A percentile compares a stretch with the other conserved stretches of the same genome.
These are phyloP conservation scores for Aspergillus ibericus DNA, from an alignment of 2,329 filamentous ascomycete species.

Conservation along the genomic window DNA sequence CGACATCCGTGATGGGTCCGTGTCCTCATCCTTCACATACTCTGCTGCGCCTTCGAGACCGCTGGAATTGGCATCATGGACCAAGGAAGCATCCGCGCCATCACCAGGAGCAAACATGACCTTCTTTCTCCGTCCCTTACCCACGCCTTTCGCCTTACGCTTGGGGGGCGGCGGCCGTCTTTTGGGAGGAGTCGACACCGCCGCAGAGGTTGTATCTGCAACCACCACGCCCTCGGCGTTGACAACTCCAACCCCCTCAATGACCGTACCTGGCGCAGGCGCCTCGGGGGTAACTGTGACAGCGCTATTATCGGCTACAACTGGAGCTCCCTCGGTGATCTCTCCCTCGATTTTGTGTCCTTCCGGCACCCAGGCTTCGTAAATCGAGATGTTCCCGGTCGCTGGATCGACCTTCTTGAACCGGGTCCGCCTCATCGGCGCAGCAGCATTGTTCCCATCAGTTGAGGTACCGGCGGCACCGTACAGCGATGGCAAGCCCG, in stretches of 20 bases:
- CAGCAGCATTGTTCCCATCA: conserved; percentile 36
- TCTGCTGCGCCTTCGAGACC: conserved; percentile 33
- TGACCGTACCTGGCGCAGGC: conserved; percentile 58
- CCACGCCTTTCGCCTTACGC: conserved; percentile 77
- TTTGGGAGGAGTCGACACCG: conserved; percentile 50
- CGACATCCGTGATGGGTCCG: conserved; percentile 42
- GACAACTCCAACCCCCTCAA: conserved; percentile 61
- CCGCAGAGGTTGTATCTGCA: conserved; percentile 48
- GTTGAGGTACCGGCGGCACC: conserved; percentile 27
- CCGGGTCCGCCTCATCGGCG: conserved; percentile 72
- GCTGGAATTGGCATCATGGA: conserved; percentile 42
- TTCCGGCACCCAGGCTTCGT: conserved; percentile 78
- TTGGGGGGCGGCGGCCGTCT: conserved; percentile 74
- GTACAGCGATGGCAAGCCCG: conserved; percentile 58
- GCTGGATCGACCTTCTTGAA: conserved; percentile 75
- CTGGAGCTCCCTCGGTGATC: conserved; percentile 61
- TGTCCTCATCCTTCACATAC: conserved; percentile 49
- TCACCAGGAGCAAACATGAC: conserved; percentile 56
- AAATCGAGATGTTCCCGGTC: conserved; percentile 75
- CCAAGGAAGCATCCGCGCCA: conserved; percentile 37
- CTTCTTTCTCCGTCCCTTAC: conserved; percentile 75
- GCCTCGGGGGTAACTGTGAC: conserved; percentile 36
- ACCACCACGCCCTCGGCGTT: conserved; percentile 63
- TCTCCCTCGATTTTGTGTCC: conserved; percentile 81
- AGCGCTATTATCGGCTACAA: conserved; percentile 44